Base-by-base conservation (phyloP, 352 stramenopile species). In the Phytopythium sindhum region DNA sequence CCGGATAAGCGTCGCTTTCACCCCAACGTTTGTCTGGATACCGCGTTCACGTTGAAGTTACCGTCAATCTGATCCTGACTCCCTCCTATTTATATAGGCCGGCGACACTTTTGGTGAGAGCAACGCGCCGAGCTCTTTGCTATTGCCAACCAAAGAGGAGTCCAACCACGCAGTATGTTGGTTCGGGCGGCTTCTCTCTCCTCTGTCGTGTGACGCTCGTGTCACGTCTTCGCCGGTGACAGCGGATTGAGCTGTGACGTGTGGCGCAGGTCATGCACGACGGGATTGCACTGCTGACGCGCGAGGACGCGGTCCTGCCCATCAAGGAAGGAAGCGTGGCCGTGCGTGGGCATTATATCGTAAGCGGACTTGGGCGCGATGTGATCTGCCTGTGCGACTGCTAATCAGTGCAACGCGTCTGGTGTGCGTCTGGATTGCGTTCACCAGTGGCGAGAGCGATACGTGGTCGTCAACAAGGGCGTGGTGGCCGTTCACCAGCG, bases 401-500 rank as follows among this genome's bases (percentile, higher is more conserved):
- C n/a, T n/a, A n/a, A n/a, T n/a, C n/a, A n/a, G 7, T 31, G 55
- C 64, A 12, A 58, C 42, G 59, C 55, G 1, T 12, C 24, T 54
- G 23, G 44, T 55, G 37, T 7, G 37, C 42, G 26, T 51, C 28
- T 23, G 64, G 47, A 44, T 26, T 52, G 42, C 42, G 7, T 28
- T n/a, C 50, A 52, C 45, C 45, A 93, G 81, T 91, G 81, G 81
- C 75, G 84, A 7, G 82, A 90, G 23, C 80, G 84, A 17, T 88
- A 81, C 53, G 75, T 93, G 24, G 64, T 78, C 55, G 63, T 93
- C 26, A 74, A 73, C 19, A 69, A 72, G 23, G 77, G 82, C 24
- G 62, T 83, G 23, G 64, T 93, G 44, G 44, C 75, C 5, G 78
- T 93, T 23, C 70, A 68, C 57, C 75, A 81, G 7, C 70, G 79